Conservation (phyloP, 768 basidiomycete genomes). For the Amanita pseudoporphyria region DNA sequence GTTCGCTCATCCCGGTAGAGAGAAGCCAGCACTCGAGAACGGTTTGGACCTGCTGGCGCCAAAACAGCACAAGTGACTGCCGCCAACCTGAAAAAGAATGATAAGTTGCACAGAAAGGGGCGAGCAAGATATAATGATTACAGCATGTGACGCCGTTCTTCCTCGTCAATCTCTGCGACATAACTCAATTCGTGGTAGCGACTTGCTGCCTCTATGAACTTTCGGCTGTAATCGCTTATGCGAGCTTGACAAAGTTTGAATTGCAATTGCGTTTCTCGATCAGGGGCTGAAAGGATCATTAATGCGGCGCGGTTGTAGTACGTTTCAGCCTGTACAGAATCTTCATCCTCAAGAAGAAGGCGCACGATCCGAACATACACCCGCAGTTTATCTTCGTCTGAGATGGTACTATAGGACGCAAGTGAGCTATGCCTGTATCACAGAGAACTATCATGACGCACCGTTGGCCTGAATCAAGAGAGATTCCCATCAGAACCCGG, state of each 20-base stretch:
- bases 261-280: constrained; percentile 71
- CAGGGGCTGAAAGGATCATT: constrained; percentile 68
- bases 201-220: constrained; percentile 90
- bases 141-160: constrained; percentile 87
- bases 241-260: constrained; percentile 94
- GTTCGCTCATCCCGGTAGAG: constrained; percentile 93
- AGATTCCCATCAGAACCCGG: constrained; percentile 84
- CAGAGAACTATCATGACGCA: constrained; percentile 22
- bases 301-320: constrained; percentile 96
- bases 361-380: constrained; percentile 94
- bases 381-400: constrained; percentile 80
- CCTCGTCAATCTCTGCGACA: constrained; percentile 86
- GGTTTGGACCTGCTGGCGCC: constrained; percentile 93
- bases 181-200: constrained; percentile 94
- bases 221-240: constrained; percentile 85
- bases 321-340: constrained; percentile 95
- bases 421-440: constrained; percentile 3
- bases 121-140: constrained; percentile 27
- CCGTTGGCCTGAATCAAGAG: constrained; percentile 85
- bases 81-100: constrained; percentile 26
- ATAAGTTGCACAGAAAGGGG: constrained; percentile 1
- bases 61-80: constrained; percentile 96
- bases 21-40: constrained; percentile 86
- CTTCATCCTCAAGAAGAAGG: constrained; percentile 90
- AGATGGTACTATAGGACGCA: constrained; percentile 35